Base-by-base conservation (phyloP, 2,329 filamentous ascomycete genomes). In the Monosporascus sp. region DNA sequence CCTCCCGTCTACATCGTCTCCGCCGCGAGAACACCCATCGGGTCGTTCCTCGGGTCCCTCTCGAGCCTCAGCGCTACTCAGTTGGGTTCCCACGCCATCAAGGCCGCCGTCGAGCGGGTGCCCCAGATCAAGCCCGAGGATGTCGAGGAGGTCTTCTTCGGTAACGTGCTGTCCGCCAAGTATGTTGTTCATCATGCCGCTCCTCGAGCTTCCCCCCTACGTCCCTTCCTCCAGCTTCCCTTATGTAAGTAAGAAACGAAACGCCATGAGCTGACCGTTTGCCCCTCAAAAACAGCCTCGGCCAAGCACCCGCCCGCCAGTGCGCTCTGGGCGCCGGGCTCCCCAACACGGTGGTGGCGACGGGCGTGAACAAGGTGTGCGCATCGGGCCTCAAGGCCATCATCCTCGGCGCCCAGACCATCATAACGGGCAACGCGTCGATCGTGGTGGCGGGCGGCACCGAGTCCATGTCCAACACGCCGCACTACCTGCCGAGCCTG, bases 311-410 rank as follows among this genome's bases (percentile, higher is more conserved):
- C 61, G 92, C 94, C 62, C 87, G 94, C 67, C 94, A 99, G 78
- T 95, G 89, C 73, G 90, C 92, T 65, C 82, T 99, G 67, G 84
- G 86, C 65, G 94, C 90, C 66, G 94, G 94, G 57, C 89, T 99
- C 60, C 76, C 84, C 51, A 81, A 95, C 59, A 81, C 82, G 51
- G 89, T 88, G 59, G 83, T 95, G 63, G 89, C 87, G 75, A 99
- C 94, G 46, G 96, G 92, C 50, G 84, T 99, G 68, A 99, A 99
- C 86, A 99, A 99, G 80, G 94, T 99, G 70, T 99, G 94, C 82
- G 94, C 94, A 59, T 97, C 92, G 9, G 86, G 88, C 45, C 78
- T 97, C 70, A 99, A 99, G 80, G 90, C 94, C 62, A 87, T 99
- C 68, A 90, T 96, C 61, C 82, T 99, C 56, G 94, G 89, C 62